Percentiles rank a stretch among this genome's conserved stretches.
Evolutionary conservation across 208 protist genomes (phyloP).

Genomic region (Trichomonas vaginalis): DNA sequence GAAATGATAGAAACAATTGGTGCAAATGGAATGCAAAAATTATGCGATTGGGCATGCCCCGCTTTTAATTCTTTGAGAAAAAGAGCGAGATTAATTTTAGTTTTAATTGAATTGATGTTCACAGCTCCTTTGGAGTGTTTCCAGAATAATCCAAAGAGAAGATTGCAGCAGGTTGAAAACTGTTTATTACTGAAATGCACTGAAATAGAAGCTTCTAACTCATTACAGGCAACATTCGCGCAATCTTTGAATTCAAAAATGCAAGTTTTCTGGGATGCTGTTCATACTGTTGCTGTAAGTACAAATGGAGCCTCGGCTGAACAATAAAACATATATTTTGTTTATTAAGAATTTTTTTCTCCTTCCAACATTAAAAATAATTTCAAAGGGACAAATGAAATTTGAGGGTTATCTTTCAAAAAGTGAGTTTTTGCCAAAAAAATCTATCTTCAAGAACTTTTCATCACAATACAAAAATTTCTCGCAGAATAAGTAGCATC

Average conservation of each 20-base stretch:
- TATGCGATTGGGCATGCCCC: not conserved
- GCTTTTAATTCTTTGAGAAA: conserved; percentile 81
- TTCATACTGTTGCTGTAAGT: not conserved
- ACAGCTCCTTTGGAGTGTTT: not conserved
- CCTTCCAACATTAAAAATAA: too few relatives aligned
- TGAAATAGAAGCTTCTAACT: not conserved
- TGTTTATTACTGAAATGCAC: not conserved
- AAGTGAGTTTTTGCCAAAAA: too few relatives aligned
- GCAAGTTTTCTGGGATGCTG: not conserved
- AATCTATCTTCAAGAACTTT: too few relatives aligned
- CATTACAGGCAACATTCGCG: not conserved
- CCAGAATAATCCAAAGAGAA: not conserved
- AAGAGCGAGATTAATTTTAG: conserved; percentile 68
- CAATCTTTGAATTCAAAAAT: not conserved
- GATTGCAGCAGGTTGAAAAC: not conserved
- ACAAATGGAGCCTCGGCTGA: not conserved
- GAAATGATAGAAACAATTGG: conserved; percentile 47
- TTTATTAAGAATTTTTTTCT: too few relatives aligned
- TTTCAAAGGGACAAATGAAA: too few relatives aligned
- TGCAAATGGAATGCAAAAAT: conserved; percentile 11
- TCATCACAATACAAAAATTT: too few relatives aligned
- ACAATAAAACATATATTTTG: too few relatives aligned
- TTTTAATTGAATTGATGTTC: conserved; percentile 66
- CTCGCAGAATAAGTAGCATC: too few relatives aligned
- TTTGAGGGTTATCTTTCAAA: too few relatives aligned